Conservation (phyloP, 371 early-diverging fungal genomes). For the Zychaea mexicana region DNA sequence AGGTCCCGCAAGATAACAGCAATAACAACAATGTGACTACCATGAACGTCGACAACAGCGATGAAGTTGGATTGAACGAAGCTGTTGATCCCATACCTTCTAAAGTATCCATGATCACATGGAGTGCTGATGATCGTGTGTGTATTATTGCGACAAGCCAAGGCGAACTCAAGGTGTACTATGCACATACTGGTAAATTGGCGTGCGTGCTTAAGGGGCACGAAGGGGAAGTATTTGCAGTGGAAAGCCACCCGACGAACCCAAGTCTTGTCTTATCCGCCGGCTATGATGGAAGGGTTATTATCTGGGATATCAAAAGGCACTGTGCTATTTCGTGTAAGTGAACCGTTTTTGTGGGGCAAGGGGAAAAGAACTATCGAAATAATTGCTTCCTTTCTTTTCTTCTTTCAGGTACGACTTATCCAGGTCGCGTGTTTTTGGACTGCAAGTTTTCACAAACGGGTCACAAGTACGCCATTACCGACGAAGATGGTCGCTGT, state of each 20-base stretch:
- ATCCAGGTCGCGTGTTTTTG: slow-evolving; percentile 40
- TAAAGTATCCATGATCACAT: slow-evolving; percentile 58
- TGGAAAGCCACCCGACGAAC: slow-evolving; percentile 78
- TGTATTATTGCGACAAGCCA: slow-evolving; percentile 65
- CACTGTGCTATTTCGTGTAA: slow-evolving; percentile 29
- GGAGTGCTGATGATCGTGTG: slow-evolving; percentile 64
- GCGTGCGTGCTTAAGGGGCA: slow-evolving; percentile 63
- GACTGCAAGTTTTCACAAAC: slow-evolving; percentile 60
- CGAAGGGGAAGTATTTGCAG: slow-evolving; percentile 67
- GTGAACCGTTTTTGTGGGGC: not conserved
- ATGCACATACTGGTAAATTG: slow-evolving; percentile 60
- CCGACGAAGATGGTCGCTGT: slow-evolving; percentile 72
- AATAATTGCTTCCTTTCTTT: not conserved
- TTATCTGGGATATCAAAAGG: slow-evolving; percentile 73
- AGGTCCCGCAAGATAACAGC: too few species aligned
- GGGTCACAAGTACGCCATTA: slow-evolving; percentile 67
- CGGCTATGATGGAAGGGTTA: slow-evolving; percentile 84
- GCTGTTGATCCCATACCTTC: not conserved
- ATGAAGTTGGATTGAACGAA: not conserved
- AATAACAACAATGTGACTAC: too few species aligned
- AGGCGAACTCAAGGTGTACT: slow-evolving; percentile 65
- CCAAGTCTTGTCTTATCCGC: slow-evolving; percentile 74
- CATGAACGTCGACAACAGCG: too few species aligned
- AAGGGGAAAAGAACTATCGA: not conserved
- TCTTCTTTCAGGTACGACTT: slow-evolving; percentile 11